These are phyloP conservation scores for Dictyostelium capitatum DNA, from an alignment of 78 protist species.

Conservation along the genomic window DNA sequence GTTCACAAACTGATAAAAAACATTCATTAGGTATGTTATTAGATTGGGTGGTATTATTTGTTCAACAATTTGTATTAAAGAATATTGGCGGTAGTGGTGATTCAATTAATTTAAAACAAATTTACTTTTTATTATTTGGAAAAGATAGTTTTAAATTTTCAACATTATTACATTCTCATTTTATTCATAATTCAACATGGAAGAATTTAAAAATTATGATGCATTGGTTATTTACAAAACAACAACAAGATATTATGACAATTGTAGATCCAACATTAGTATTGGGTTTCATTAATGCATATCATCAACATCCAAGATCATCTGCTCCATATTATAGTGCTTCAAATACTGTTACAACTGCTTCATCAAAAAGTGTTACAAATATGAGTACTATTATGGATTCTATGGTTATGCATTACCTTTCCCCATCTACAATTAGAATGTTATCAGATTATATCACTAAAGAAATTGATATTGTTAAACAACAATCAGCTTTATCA, in stretches of 20 bases:
- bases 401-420: not conserved
- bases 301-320: slow-evolving; percentile 66
- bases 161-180: slow-evolving; percentile 49
- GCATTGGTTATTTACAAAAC: slow-evolving; percentile 4
- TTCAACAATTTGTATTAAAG: slow-evolving; percentile 16
- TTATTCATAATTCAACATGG: slow-evolving; percentile 74
- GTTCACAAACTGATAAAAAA: not conserved
- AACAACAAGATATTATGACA: not conserved
- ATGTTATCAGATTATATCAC: slow-evolving; percentile 23
- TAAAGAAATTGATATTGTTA: slow-evolving; percentile 26
- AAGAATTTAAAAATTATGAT: slow-evolving; percentile 26
- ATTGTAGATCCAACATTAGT: slow-evolving; percentile 1
- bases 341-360: not conserved
- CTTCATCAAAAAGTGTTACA: not conserved
- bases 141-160: slow-evolving; percentile 26
- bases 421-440: slow-evolving; percentile 31
- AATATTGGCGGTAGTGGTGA: not conserved
- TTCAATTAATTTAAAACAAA: not conserved
- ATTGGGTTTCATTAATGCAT: slow-evolving; percentile 36
- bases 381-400: slow-evolving; percentile 1
- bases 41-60: slow-evolving; percentile 50
- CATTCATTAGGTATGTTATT: slow-evolving; percentile 36
- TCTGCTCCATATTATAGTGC: slow-evolving; percentile 54
- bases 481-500: not conserved
- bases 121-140: slow-evolving; percentile 34